Conservation (phyloP, 208 protist genomes). For the Crithidia thermophila region DNA sequence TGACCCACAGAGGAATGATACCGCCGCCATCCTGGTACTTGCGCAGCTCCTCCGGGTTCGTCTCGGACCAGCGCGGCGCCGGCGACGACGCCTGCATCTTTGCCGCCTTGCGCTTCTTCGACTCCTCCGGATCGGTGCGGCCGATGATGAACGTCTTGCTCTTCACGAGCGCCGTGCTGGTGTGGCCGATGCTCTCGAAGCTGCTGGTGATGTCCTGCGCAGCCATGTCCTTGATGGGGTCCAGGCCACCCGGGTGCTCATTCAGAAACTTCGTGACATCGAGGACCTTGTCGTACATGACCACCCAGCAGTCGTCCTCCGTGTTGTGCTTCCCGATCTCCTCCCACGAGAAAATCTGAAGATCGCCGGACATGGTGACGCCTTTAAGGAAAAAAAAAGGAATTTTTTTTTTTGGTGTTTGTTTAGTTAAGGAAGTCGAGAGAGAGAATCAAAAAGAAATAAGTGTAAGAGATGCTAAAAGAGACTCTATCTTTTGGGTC, state of each 20-base stretch:
- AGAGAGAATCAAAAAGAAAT: conserved; percentile 1
- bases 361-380: conserved; percentile 44
- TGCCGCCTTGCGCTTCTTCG: conserved; percentile 29
- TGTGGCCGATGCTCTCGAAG: conserved; percentile 87
- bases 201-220: conserved; percentile 81
- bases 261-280: conserved; percentile 90
- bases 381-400: not conserved
- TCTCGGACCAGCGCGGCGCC: conserved; percentile 59
- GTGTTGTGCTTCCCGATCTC: conserved; percentile 91
- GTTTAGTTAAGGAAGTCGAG: conserved; percentile 4
- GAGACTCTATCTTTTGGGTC: no score
- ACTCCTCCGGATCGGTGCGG: conserved; percentile 48
- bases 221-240: conserved; percentile 83
- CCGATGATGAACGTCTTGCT: conserved; percentile 82
- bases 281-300: conserved; percentile 93
- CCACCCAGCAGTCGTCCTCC: conserved; percentile 92
- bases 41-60: conserved; percentile 48
- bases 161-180: conserved; percentile 56
- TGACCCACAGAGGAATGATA: conserved; percentile 55
- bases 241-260: conserved; percentile 91
- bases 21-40: conserved; percentile 62
- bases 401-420: no score
- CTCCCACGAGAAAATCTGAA: conserved; percentile 79
- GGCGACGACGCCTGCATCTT: conserved; percentile 10
- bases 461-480: no score